A percentile compares a stretch with the other conserved stretches of the same genome.
Evolutionary conservation across 768 basidiomycete genomes (phyloP).

Genomic region (Hemileccinum impolitum): DNA sequence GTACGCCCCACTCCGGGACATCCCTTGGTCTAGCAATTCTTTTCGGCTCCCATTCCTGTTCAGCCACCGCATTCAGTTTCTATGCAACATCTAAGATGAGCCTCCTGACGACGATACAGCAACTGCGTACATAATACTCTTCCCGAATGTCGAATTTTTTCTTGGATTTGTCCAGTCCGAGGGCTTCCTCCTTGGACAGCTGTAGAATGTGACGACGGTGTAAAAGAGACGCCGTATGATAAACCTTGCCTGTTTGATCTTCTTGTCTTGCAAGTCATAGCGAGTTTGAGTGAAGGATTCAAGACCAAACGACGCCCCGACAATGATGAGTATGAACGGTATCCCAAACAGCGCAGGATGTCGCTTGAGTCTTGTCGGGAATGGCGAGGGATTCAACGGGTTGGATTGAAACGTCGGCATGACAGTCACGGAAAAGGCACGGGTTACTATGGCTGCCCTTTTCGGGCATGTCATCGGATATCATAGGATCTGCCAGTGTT

Average conservation of each 20-base stretch:
- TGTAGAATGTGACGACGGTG: slow-evolving; percentile 16
- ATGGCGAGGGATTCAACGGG: slow-evolving; percentile 25
- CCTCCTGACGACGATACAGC: background rate
- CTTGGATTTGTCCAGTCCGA: slow-evolving; percentile 63
- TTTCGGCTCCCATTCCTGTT: slow-evolving; percentile 84
- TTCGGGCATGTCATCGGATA: slow-evolving; percentile 7
- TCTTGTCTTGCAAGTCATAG: slow-evolving; percentile 85
- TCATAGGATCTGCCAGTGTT: background rate
- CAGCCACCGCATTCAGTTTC: slow-evolving; percentile 61
- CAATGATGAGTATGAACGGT: slow-evolving; percentile 83
- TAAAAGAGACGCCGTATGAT: no score
- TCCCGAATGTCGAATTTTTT: slow-evolving; percentile 91
- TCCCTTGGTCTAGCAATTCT: slow-evolving; percentile 81
- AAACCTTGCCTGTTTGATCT: slow-evolving; percentile 59
- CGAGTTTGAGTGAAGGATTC: slow-evolving; percentile 83
- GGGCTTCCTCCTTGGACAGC: slow-evolving; percentile 77
- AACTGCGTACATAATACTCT: slow-evolving; percentile 82
- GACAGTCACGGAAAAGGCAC: background rate
- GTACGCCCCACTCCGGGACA: slow-evolving; percentile 91
- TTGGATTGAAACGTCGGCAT: slow-evolving; percentile 51
- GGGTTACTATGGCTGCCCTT: slow-evolving; percentile 13
- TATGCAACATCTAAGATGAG: background rate
- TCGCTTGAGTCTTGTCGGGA: slow-evolving; percentile 44
- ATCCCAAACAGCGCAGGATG: slow-evolving; percentile 78
- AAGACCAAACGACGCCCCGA: slow-evolving; percentile 82